Base-by-base conservation (phyloP, 768 basidiomycete genomes). In the Leucosporidium scottii region DNA sequence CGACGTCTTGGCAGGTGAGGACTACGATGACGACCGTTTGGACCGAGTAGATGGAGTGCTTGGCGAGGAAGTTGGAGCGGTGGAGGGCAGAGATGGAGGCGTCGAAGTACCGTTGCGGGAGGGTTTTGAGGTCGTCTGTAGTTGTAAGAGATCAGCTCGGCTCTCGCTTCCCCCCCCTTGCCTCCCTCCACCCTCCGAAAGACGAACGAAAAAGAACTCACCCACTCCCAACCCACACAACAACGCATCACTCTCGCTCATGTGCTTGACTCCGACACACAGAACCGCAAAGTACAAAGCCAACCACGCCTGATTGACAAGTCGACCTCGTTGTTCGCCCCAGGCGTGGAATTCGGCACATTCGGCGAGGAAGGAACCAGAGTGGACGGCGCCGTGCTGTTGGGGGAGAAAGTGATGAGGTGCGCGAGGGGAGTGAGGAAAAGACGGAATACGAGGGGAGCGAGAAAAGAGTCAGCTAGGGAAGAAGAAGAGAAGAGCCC, bases 251-350 rank as follows among this genome's bases (percentile, higher is more conserved):
- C 57, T 39, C 9, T 44, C 27, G 23, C 47, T 31, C 71, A 68
- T 63, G 36, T 68, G 64, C 61, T 68, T 68, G 28, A 68, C 64
- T 0, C 67, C 67, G 23, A 65, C 64, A 20, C 64, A 66, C 4
- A 68, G 36, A 15, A 72, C 21, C 7, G 61, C 50, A 27, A 66
- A 68, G 67, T 68, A 72, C 28, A 72, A 27, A 15, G 67, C 66
- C 7, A 72, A 36, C 67, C 67, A 72, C 23, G 61, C 62, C 53
- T 65, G 71, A 36, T 72, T 72, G 28, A 72, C 71, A 21, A 63
- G 27, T 17, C 28, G 5, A 2, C 55, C n/a, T 4, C 55, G n/a
- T 28, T 49, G 25, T 21, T 60, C 64, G 7, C 67, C 71, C 67
- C 67, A 72, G 18, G 53, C 30, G 21, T 56, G 31, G 49, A 72